Conservation (phyloP, 73 alveolate genomes). For the Paramecium octaurelia region DNA sequence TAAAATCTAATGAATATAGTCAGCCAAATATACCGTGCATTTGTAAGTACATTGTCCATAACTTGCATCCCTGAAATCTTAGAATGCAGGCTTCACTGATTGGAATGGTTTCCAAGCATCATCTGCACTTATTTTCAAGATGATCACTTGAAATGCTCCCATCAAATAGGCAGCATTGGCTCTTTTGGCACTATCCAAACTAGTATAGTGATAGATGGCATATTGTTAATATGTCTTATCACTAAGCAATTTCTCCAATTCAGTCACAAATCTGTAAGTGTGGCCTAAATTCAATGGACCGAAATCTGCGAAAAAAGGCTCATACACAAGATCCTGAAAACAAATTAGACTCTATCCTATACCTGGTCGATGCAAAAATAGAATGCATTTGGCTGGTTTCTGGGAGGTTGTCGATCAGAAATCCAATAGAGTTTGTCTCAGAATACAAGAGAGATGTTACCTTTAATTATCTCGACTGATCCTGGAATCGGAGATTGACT, state of each 20-base stretch:
- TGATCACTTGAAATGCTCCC: conserved; percentile 89
- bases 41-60: conserved; percentile 85
- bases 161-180: conserved; percentile 94
- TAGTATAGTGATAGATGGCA: conserved; percentile 86
- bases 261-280: conserved; percentile 84
- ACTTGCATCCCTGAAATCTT: conserved; percentile 89
- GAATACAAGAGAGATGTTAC: background rate
- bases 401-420: conserved; percentile 82
- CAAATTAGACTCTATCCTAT: background rate
- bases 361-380: conserved; percentile 89
- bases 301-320: conserved; percentile 92
- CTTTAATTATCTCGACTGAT: conserved; percentile 56
- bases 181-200: conserved; percentile 81
- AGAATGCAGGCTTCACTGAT: conserved; percentile 66
- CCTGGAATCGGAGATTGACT: conserved; percentile 40
- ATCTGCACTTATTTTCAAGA: conserved; percentile 78
- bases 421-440: conserved; percentile 82
- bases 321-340: conserved; percentile 82
- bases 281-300: conserved; percentile 92
- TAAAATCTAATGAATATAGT: background rate
- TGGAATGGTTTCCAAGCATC: conserved; percentile 87
- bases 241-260: conserved; percentile 76
- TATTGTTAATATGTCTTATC: conserved; percentile 69
- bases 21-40: conserved; percentile 68
- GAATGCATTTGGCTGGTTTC: conserved; percentile 76